phyloP scores from a whole-genome alignment of 441 rosid species.

The Mallotus japonicus region DNA sequence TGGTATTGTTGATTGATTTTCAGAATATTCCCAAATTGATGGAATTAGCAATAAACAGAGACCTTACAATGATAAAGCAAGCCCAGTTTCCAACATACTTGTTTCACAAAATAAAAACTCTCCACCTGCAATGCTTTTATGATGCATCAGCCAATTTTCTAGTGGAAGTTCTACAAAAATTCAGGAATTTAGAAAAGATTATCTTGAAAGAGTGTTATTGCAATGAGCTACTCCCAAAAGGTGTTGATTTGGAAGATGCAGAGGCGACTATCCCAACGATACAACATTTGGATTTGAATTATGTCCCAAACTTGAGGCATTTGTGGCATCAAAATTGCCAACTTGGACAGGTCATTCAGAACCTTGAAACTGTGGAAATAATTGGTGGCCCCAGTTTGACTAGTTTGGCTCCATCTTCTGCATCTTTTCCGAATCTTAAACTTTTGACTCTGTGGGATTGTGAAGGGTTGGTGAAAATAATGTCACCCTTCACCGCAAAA shows the following conservation, averaged over 20 bases:
- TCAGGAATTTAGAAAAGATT: slow-evolving; percentile 23
- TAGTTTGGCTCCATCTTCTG: slow-evolving; percentile 7
- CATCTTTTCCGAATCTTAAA: slow-evolving; percentile 13
- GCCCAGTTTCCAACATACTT: slow-evolving; percentile 7
- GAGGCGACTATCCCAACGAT: neutral
- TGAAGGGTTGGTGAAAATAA: neutral
- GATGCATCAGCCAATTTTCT: slow-evolving; percentile 19
- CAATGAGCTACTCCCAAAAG: slow-evolving; percentile 20
- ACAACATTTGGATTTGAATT: neutral
- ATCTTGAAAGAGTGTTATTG: neutral
- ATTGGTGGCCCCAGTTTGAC: neutral
- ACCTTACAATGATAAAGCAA: slow-evolving; percentile 3
- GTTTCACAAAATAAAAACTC: slow-evolving; percentile 10
- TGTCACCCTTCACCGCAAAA: slow-evolving; percentile 21
- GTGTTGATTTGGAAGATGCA: neutral
- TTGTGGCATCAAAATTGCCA: neutral
- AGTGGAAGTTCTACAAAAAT: slow-evolving; percentile 18
- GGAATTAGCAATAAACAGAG: slow-evolving; percentile 15
- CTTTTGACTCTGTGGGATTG: slow-evolving; percentile 8
- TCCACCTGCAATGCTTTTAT: slow-evolving; percentile 18
- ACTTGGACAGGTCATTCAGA: neutral
- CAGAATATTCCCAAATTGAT: slow-evolving; percentile 28
- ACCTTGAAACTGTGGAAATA: slow-evolving; percentile 2
- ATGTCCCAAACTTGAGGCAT: neutral
- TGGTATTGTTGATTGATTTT: neutral